A percentile compares a stretch with the other conserved stretches of the same genome.
These are phyloP conservation scores for Cicer pinnatifidum DNA, from an alignment of 306 rosid genomes.

Conservation along the genomic window DNA sequence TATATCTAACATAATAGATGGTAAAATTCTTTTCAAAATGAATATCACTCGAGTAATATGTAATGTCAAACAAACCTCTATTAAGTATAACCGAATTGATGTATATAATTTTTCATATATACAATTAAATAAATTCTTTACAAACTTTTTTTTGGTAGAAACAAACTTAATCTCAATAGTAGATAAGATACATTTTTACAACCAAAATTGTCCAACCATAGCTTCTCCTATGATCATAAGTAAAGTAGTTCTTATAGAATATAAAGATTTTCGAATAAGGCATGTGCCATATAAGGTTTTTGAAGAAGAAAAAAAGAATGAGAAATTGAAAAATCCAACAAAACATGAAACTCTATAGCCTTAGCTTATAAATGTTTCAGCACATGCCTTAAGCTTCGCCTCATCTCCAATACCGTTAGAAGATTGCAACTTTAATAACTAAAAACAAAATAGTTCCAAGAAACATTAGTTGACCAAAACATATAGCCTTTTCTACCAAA, in stretches of 20 bases:
- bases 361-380: slow-evolving; percentile 2
- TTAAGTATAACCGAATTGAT: not conserved
- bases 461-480: not conserved
- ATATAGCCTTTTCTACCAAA: not conserved
- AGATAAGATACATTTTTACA: not conserved
- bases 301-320: not conserved
- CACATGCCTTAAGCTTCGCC: not conserved
- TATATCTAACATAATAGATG: not conserved
- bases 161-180: not conserved
- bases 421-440: not conserved
- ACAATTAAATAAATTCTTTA: not conserved
- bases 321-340: not conserved
- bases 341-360: slow-evolving; percentile 19
- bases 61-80: not conserved
- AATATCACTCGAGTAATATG: not conserved
- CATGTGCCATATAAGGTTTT: not conserved
- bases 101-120: not conserved
- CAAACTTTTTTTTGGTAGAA: not conserved
- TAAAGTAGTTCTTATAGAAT: not conserved
- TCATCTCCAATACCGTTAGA: slow-evolving; percentile 39
- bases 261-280: too few species aligned
- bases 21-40: not conserved
- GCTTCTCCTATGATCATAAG: not conserved
- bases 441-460: not conserved
- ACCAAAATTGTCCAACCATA: not conserved